These are phyloP conservation scores for Psilocybe tampanensis DNA, from an alignment of 768 basidiomycete genomes.

Conservation along the genomic window DNA sequence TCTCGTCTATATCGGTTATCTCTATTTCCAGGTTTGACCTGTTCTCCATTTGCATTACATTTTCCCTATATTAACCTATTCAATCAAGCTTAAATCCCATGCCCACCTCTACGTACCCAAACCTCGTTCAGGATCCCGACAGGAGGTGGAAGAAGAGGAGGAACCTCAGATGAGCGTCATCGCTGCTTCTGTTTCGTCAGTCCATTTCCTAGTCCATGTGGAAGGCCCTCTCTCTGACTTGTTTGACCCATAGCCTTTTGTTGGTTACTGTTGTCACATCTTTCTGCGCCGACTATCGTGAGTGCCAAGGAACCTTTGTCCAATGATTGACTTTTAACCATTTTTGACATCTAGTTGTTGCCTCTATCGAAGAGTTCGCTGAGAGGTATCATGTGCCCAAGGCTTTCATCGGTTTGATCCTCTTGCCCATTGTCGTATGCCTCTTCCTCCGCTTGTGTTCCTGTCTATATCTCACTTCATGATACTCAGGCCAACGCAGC, in stretches of 20 bases:
- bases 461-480: background rate
- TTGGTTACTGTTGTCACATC: constrained; percentile 78
- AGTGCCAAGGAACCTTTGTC: constrained; percentile 27
- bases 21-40: constrained; percentile 69
- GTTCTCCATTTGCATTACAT: background rate
- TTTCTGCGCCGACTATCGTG: constrained; percentile 88
- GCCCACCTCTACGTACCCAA: constrained; percentile 52
- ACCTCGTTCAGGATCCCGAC: background rate
- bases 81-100: constrained; percentile 69
- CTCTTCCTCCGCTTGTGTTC: background rate
- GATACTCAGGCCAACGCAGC: constrained; percentile 69
- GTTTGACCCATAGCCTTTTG: constrained; percentile 50
- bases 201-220: constrained; percentile 25
- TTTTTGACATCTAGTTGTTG: constrained; percentile 61
- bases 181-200: constrained; percentile 59
- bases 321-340: background rate
- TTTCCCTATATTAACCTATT: background rate
- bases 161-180: constrained; percentile 68
- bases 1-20: constrained; percentile 70
- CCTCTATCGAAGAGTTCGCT: constrained; percentile 91
- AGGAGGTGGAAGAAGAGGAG: constrained; percentile 35
- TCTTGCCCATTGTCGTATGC: constrained; percentile 85
- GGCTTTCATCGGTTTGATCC: constrained; percentile 82
- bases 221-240: background rate
- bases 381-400: constrained; percentile 80